Evolutionary conservation across 2,329 filamentous ascomycete genomes (phyloP).

Genomic region (Verticillium albo-atrum): DNA sequence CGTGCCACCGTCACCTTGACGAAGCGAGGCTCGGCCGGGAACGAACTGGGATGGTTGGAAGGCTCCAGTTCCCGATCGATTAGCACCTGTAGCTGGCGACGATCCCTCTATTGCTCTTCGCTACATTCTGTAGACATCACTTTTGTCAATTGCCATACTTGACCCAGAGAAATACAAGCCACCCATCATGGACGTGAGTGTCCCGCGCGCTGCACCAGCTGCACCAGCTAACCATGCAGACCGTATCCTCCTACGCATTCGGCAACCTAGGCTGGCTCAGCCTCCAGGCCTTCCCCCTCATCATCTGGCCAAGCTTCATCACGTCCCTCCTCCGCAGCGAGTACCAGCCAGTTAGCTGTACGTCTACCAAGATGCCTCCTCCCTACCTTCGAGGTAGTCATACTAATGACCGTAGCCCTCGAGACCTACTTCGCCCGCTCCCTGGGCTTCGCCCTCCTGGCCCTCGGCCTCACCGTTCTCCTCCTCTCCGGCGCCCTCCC

Average conservation of each 20-base stretch:
- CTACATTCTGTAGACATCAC: too few species aligned
- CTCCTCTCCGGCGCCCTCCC: slow-evolving; percentile 69
- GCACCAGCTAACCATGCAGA: slow-evolving; percentile 23
- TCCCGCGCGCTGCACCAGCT: neutral
- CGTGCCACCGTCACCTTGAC: neutral
- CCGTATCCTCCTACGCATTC: slow-evolving; percentile 45
- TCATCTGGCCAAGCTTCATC: slow-evolving; percentile 44
- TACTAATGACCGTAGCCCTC: slow-evolving; percentile 37
- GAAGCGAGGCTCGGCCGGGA: neutral
- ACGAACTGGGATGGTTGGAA: too few species aligned
- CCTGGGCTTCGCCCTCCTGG: slow-evolving; percentile 63
- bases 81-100: neutral
- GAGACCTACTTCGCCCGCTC: slow-evolving; percentile 72
- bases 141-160: neutral
- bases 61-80: neutral
- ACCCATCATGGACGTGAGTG: neutral
- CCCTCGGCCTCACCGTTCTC: slow-evolving; percentile 59
- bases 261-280: slow-evolving; percentile 47
- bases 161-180: neutral
- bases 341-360: slow-evolving; percentile 24
- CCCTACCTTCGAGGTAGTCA: neutral
- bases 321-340: slow-evolving; percentile 34
- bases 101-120: neutral
- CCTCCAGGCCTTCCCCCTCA: slow-evolving; percentile 41
- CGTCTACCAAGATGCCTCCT: neutral